phyloP scores from a whole-genome alignment of 2,329 filamentous ascomycete genomes.

The Aspergillus oerlinghausenensis region DNA sequence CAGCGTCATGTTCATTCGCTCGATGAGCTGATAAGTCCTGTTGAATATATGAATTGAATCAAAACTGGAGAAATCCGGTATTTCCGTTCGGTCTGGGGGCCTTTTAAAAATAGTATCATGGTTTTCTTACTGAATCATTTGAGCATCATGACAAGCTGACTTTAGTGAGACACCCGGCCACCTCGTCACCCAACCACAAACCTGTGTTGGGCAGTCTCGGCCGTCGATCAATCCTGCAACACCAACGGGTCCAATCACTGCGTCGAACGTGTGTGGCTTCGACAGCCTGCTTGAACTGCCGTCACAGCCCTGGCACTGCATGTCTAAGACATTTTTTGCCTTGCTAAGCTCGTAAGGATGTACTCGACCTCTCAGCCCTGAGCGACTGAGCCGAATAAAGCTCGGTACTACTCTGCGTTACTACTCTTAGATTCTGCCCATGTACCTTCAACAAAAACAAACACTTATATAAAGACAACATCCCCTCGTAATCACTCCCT shows the following conservation, averaged over 20 bases:
- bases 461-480: not conserved
- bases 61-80: slow-evolving; percentile 6
- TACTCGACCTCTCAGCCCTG: not conserved
- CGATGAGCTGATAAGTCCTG: slow-evolving; percentile 9
- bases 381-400: not conserved
- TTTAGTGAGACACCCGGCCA: not conserved
- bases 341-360: not conserved
- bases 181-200: not conserved
- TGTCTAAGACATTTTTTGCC: not conserved
- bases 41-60: slow-evolving; percentile 13
- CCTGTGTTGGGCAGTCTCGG: not conserved
- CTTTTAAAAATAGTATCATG: not conserved
- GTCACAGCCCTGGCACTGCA: not conserved
- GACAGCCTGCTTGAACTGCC: not conserved
- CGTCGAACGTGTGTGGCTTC: not conserved
- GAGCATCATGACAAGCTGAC: not conserved
- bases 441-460: not conserved
- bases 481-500: not conserved
- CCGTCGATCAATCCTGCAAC: not conserved
- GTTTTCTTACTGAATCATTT: not conserved
- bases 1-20: slow-evolving; percentile 10
- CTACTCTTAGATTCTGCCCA: not conserved
- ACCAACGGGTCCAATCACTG: not conserved
- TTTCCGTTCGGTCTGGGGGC: not conserved
- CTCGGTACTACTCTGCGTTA: not conserved